phyloP scores from a whole-genome alignment of 192 early-diverging fungal genomes.

The Umbelopsis ramanniana region DNA sequence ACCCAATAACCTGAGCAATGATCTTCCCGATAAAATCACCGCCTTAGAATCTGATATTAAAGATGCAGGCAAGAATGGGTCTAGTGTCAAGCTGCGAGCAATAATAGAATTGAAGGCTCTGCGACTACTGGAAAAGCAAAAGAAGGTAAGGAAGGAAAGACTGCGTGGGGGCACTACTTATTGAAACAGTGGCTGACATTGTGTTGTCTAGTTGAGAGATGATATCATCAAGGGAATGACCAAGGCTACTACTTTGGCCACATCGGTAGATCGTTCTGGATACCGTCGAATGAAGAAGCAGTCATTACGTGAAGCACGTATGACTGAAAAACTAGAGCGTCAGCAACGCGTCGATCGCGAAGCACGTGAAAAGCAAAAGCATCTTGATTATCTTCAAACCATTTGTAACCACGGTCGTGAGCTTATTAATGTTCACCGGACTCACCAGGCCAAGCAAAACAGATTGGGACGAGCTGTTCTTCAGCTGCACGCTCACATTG shows the following conservation, averaged over 20 bases:
- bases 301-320: conserved; percentile 80
- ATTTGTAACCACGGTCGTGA: conserved; percentile 79
- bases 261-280: conserved; percentile 75
- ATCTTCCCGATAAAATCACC: conserved; percentile 41
- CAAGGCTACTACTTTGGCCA: conserved; percentile 77
- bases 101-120: conserved; percentile 91
- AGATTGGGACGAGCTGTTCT: conserved; percentile 80
- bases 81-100: conserved; percentile 73
- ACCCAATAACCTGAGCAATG: conserved; percentile 68
- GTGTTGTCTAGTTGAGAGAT: conserved; percentile 56
- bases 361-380: conserved; percentile 82
- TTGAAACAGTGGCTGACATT: not conserved
- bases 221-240: conserved; percentile 76
- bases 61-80: conserved; percentile 35
- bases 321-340: conserved; percentile 91
- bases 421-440: conserved; percentile 68
- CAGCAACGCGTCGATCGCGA: conserved; percentile 88
- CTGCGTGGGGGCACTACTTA: no score
- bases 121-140: conserved; percentile 78
- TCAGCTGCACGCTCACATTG: conserved; percentile 78
- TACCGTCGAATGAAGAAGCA: conserved; percentile 84
- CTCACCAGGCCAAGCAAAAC: conserved; percentile 66
- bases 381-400: conserved; percentile 76
- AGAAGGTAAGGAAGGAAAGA: conserved; percentile 45
- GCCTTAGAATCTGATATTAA: conserved; percentile 29